Evolutionary conservation across 2,329 filamentous ascomycete species (phyloP), one percentile per base, ranked within the genome.

Genomic region (Ophiognomonia clavigignenti-juglandacearum): DNA sequence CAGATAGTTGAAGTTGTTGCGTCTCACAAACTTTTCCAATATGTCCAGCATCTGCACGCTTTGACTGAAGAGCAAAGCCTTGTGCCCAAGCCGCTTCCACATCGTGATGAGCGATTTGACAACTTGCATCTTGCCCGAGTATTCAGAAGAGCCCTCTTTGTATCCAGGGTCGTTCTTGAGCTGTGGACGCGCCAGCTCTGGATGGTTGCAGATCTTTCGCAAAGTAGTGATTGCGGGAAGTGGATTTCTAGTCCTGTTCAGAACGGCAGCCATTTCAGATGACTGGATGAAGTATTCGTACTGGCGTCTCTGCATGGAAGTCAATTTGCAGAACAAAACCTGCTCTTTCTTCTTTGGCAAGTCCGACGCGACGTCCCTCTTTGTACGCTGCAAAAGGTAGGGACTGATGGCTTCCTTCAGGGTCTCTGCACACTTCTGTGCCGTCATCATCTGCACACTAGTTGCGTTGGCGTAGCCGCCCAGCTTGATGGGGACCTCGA

Each of bases 201-300:
- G 93, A 59, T 98, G 95, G 54, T 98, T 98, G 71, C 92, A 97
- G 45, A 98, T 92, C 66, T 98, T 98, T 43, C 93, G 84, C 32
- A 98, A 72, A 22, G 91, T 86, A 57, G 96, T 91, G 53, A 98
- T 89, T 7, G 92, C 93, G 57, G 85, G 95, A 1, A 98, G 72
- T 3, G 89, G 86, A 59, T 96, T 86, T 4, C 85, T 78, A 51
- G 81, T 85, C 32, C 83, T 82, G 39, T 77, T 80, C 34, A 92
- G 66, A 47, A 97, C 96, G 0, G 85, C 82, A n/a, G 77, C 79
- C 75, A 96, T 90, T 37, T 96, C 90, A 34, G 87, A 82, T 0
- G 91, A 96, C 16, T 74, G 74, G 3, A 97, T 71, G 56, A 96
- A 97, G 5, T 77, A 72, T 61, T 90, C 80, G 56, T 98, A 98